Percentiles rank a stretch among this genome's conserved stretches.
These are phyloP conservation scores for Beta corolliflora DNA, from an alignment of 179 eudicot species.

Conservation along the genomic window DNA sequence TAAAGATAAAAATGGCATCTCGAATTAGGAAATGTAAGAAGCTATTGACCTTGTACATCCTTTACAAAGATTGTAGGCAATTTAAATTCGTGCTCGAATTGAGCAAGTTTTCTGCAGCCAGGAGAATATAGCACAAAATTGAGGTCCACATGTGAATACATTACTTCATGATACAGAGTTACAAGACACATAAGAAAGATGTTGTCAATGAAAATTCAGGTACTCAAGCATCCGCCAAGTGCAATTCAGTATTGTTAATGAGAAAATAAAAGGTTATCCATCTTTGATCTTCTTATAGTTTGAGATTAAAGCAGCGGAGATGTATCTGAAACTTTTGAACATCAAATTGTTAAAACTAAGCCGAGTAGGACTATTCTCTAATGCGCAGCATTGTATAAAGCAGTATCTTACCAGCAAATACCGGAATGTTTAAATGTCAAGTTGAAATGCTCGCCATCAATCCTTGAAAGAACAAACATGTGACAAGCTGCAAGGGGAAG, in stretches of 20 bases:
- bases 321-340: background rate
- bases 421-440: background rate
- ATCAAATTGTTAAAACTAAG: background rate
- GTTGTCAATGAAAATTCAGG: conserved; percentile 9
- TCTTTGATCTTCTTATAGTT: background rate
- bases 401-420: background rate
- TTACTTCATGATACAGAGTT: conserved; percentile 13
- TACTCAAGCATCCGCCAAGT: background rate
- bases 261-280: background rate
- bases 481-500: background rate
- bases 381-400: background rate
- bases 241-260: background rate
- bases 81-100: conserved; percentile 40
- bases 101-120: conserved; percentile 40
- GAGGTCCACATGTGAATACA: conserved; percentile 18
- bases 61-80: conserved; percentile 31
- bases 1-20: conserved; percentile 19
- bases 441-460: background rate
- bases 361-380: background rate
- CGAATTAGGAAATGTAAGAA: conserved; percentile 31
- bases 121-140: conserved; percentile 27
- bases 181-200: conserved; percentile 15
- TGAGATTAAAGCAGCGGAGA: background rate
- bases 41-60: conserved; percentile 33
- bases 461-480: background rate